Percentiles rank a stretch among this genome's conserved stretches.
phyloP scores from a whole-genome alignment of 1,284 basidiomycete genomes.

The Tausonia pullulans region DNA sequence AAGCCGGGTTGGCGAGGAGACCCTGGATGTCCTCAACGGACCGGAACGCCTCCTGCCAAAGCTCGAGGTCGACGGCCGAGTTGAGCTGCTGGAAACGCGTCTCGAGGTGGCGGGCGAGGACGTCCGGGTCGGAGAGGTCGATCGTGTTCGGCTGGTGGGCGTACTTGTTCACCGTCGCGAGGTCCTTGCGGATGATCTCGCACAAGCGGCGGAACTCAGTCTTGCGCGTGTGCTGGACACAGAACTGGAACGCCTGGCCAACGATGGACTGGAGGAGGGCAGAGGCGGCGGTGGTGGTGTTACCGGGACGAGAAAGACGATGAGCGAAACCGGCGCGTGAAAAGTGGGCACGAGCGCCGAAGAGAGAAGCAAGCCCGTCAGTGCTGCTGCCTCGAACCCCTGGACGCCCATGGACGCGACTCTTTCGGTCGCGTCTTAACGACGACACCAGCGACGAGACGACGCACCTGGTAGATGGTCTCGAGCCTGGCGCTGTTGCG shows the following conservation, averaged over 20 bases:
- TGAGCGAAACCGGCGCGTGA: background rate
- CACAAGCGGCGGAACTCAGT: slow-evolving; percentile 96
- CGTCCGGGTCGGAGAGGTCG: slow-evolving; percentile 93
- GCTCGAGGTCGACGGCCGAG: slow-evolving; percentile 94
- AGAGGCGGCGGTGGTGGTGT: slow-evolving; percentile 8
- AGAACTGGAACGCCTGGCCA: slow-evolving; percentile 95
- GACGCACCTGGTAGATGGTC: slow-evolving; percentile 77
- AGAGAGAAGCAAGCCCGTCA: background rate
- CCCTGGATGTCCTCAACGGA: slow-evolving; percentile 98
- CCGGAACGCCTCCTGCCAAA: slow-evolving; percentile 99
- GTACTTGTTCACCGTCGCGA: slow-evolving; percentile 92
- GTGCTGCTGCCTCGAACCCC: background rate
- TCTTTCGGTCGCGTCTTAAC: background rate
- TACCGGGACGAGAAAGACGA: background rate
- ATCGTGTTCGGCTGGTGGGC: slow-evolving; percentile 92
- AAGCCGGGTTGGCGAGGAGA: slow-evolving; percentile 53
- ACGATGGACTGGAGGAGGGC: slow-evolving; percentile 63
- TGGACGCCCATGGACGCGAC: background rate
- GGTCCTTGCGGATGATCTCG: slow-evolving; percentile 90
- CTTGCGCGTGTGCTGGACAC: slow-evolving; percentile 84
- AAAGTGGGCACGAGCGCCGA: background rate
- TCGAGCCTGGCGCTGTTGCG: slow-evolving; percentile 95
- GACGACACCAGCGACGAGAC: too few species aligned
- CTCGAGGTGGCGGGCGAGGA: slow-evolving; percentile 91
- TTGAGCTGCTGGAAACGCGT: slow-evolving; percentile 96